These are phyloP conservation scores for Plenodomus tracheiphilus DNA, from an alignment of 2,329 filamentous ascomycete genomes.

Conservation along the genomic window DNA sequence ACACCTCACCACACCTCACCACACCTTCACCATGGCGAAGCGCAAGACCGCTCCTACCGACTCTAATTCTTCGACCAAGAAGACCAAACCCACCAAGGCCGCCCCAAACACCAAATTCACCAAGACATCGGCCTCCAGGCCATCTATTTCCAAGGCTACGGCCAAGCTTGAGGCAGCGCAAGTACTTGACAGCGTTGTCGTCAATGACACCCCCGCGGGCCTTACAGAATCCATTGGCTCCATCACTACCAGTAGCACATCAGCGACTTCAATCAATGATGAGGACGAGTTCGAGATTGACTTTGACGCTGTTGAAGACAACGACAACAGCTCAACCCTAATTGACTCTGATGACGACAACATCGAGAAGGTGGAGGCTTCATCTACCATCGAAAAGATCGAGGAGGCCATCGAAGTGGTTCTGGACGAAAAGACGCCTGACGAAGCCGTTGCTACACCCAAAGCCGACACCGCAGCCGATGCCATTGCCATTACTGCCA, in stretches of 20 bases:
- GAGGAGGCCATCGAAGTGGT: background rate
- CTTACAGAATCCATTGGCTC: no score
- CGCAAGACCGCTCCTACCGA: background rate
- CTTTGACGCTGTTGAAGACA: background rate
- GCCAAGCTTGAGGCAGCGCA: background rate
- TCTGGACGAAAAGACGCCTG: background rate
- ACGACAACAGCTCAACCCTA: background rate
- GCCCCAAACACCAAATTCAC: background rate
- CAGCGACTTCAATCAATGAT: background rate
- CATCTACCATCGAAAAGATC: background rate
- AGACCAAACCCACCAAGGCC: background rate
- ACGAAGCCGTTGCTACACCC: background rate
- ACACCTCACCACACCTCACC: background rate
- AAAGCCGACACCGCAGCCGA: no score
- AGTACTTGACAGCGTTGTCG: background rate
- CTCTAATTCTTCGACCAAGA: background rate
- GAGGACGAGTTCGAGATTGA: background rate
- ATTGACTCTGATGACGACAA: background rate
- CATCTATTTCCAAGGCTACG: background rate
- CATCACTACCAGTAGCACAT: background rate
- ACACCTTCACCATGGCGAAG: background rate
- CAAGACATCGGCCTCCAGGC: background rate
- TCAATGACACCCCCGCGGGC: background rate
- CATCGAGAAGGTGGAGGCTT: background rate
- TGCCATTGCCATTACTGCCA: no score